Evolutionary conservation across 2,329 filamentous ascomycete species (phyloP), one percentile per base, ranked within the genome.

Genomic region (Penicillium brevicompactum): DNA sequence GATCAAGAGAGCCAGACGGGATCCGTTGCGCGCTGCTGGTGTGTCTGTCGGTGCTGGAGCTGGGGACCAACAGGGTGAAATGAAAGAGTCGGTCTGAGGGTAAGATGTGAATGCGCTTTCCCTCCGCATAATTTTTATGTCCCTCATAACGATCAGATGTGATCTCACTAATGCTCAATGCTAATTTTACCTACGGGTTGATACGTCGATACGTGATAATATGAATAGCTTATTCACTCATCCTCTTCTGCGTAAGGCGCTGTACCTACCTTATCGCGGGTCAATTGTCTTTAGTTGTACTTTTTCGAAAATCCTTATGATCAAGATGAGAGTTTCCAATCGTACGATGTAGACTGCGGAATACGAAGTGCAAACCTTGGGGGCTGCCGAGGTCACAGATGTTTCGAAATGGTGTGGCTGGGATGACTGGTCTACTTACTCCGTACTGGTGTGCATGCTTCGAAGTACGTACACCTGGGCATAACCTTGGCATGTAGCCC

Each of bases 1-100:
- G 34, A 55, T 70, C 24, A 71, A 68, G 56, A 57, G 68, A 7
- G 63, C 67, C 1, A 43, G 30, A 10, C 42, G 53, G 18, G 67
- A 70, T 57, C 53, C 55, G 22, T 9, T 56, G 14, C 24, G 34
- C 22, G 24, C 31, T 1, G 43, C 41, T 4, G 16, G 47, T 21
- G 16, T 16, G n/a, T 34, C 46, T 9, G 32, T 4, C 14, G 38
- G n/a, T 4, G 27, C 38, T 6, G 34, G 32, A 31, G 8, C 34
- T 37, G 41, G 31, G 42, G 51, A 47, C n/a, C 30, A 47, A n/a
- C 32, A 40, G 34, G 32, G 40, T 24, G 61, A 62, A 45, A 46
- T 55, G 34, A 50, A 56, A 56, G 49, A 32, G 45, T 30, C 41
- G 8, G 58, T 59, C 4, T 60, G 38, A 18, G 21, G 16, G 30